Base-by-base conservation (phyloP, 169 alveolate genomes). In the Ichthyophthirius multifiliis region DNA sequence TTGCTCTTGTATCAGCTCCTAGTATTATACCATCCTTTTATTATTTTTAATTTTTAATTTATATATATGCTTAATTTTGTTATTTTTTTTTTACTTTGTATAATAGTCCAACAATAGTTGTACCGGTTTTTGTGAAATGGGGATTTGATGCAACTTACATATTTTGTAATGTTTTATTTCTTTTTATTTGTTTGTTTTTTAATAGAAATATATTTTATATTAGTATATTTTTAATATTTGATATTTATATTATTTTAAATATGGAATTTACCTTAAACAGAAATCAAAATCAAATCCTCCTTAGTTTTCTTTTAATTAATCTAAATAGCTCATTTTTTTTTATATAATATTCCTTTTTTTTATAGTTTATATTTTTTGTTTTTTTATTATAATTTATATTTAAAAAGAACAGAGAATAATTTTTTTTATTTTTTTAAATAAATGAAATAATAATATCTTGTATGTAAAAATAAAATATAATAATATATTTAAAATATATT, bases 1-100 rank as follows among this genome's bases (percentile, higher is more conserved):
- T 98, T 48, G 99, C 99, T 77, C 99, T 89, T 10, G 99, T 98
- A 87, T 99, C 99, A 13, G 99, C 99, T 34, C 99, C 99, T 46
- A 99, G 84, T 44, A 98, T 97, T 65, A 99, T 99, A 23, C 99
- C 99, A 74, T 96, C 99, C 87, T 86, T 48, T 34, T 63, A n/a
- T 6, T n/a, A 6, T 45, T 13, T n/a, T 6, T 45, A 4, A 45
- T 13, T n/a, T 45, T 45, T n/a, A 45, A 6, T n/a, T 45, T 45
- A 45, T 6, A 45, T 45, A 45, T 45, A 45, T n/a, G 13, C 5
- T 13, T 5, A 45, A 6, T n/a, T 5, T 6, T 45, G 5, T 45
- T 45, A 13, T 13, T n/a, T 45, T 45, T 45, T 55, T 9, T 76
- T 27, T 55, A 86, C 91, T 44, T 95, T 92, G 77, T 93, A 97